Percentiles rank a stretch among this genome's conserved stretches.
Evolutionary conservation across 2,329 filamentous ascomycete genomes (phyloP).

Genomic region (Byssoonygena ceratinophila): DNA sequence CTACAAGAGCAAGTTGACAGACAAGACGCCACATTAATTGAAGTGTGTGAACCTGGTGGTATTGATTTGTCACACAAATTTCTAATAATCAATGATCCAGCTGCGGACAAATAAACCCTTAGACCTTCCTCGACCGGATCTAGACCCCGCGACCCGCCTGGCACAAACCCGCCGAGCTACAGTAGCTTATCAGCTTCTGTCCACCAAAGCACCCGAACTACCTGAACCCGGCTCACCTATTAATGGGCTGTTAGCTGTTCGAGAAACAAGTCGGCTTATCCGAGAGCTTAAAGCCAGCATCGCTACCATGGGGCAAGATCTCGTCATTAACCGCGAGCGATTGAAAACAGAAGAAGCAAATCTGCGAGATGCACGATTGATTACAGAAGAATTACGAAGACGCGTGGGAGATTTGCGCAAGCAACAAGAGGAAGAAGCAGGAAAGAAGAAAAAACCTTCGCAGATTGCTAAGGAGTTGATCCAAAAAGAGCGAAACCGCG

Average conservation of each 20-base stretch:
- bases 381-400: conserved; percentile 40
- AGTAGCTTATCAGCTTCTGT: conserved; percentile 55
- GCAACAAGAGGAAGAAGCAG: conserved; percentile 35
- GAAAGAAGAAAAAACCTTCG: conserved; percentile 41
- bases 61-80: background rate
- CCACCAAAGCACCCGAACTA: conserved; percentile 52
- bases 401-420: conserved; percentile 52
- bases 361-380: conserved; percentile 40
- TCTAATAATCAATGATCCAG: conserved; percentile 18
- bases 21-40: conserved; percentile 40
- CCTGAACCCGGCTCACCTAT: conserved; percentile 58
- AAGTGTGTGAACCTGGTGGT: conserved; percentile 26
- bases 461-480: conserved; percentile 55
- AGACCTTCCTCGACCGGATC: conserved; percentile 24
- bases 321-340: conserved; percentile 31
- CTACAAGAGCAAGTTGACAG: conserved; percentile 46
- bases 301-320: conserved; percentile 31
- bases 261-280: conserved; percentile 55
- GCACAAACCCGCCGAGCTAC: conserved; percentile 47
- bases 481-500: conserved; percentile 50
- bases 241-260: conserved; percentile 60
- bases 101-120: conserved; percentile 26
- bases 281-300: conserved; percentile 54
- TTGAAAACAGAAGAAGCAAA: conserved; percentile 39
- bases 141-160: conserved; percentile 27